Conservation (phyloP, 176 grass and related monocot genomes). For the Juncus effusus region DNA sequence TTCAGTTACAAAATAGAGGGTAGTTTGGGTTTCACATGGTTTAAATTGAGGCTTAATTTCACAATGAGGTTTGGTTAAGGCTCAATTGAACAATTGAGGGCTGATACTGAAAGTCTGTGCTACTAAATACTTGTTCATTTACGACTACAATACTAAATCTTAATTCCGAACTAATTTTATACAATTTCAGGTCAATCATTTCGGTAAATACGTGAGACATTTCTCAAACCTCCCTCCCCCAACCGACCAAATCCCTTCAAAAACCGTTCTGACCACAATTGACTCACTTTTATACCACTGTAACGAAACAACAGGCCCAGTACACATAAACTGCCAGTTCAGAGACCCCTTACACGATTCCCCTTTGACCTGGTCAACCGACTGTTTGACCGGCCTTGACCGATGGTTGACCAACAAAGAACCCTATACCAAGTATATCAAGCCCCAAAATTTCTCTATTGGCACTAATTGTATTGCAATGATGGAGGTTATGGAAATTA, state of each 20-base stretch:
- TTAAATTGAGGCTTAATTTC: too few species aligned
- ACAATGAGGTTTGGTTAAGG: background rate
- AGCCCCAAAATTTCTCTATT: slow-evolving; percentile 38
- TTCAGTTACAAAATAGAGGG: background rate
- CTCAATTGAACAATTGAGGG: slow-evolving; percentile 3
- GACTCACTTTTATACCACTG: slow-evolving; percentile 71
- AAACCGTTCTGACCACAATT: slow-evolving; percentile 81
- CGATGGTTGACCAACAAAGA: slow-evolving; percentile 55
- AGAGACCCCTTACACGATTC: slow-evolving; percentile 74
- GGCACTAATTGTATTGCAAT: slow-evolving; percentile 37
- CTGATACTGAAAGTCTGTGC: background rate
- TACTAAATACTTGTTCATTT: background rate
- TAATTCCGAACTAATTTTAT: too few species aligned
- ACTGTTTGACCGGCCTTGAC: slow-evolving; percentile 67
- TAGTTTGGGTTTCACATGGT: too few species aligned
- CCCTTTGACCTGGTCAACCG: slow-evolving; percentile 43
- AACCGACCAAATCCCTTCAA: slow-evolving; percentile 58
- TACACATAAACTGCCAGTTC: slow-evolving; percentile 87
- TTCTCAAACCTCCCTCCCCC: slow-evolving; percentile 83
- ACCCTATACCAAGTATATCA: slow-evolving; percentile 81
- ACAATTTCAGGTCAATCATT: slow-evolving; percentile 82
- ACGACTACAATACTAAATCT: too few species aligned
- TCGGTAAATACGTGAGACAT: slow-evolving; percentile 67
- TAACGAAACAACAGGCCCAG: slow-evolving; percentile 70
- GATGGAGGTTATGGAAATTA: slow-evolving; percentile 57